phyloP scores from a whole-genome alignment of 129 eudicot genomes.

The Deinandra increscens region DNA sequence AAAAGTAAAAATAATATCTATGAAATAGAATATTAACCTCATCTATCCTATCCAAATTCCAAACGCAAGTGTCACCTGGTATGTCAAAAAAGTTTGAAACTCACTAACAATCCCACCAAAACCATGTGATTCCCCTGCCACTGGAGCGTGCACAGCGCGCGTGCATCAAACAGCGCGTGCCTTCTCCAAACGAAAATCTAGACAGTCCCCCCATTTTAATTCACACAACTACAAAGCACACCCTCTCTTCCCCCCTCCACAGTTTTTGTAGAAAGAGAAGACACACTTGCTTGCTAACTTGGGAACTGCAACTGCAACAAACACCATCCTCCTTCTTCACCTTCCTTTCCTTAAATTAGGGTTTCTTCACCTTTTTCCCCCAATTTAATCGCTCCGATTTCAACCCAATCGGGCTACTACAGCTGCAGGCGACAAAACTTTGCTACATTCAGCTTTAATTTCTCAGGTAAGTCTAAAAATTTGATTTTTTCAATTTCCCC shows the following conservation, averaged over 20 bases:
- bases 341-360: slow-evolving; percentile 19
- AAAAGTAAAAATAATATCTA: too few species aligned
- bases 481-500: too few species aligned
- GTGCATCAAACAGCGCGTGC: slow-evolving; percentile 21
- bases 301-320: slow-evolving; percentile 37
- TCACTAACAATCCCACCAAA: slow-evolving; percentile 25
- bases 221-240: slow-evolving; percentile 9
- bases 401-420: not conserved
- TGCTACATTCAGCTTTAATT: not conserved
- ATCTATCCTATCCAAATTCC: too few species aligned
- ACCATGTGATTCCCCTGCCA: slow-evolving; percentile 25
- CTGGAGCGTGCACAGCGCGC: slow-evolving; percentile 25
- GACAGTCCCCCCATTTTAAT: not conserved
- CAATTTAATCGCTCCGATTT: not conserved
- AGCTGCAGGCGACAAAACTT: not conserved
- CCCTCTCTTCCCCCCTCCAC: not conserved
- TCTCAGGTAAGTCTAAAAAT: slow-evolving; percentile 16
- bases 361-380: slow-evolving; percentile 23
- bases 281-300: not conserved
- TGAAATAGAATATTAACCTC: too few species aligned
- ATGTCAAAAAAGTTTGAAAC: not conserved
- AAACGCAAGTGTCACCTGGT: not conserved
- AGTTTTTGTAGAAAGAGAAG: slow-evolving; percentile 17
- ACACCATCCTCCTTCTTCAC: slow-evolving; percentile 22
- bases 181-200: not conserved